A percentile compares a stretch with the other conserved stretches of the same genome.
These are phyloP conservation scores for Lasiosphaeris hirsuta DNA, from an alignment of 495 filamentous ascomycete species.

Conservation along the genomic window DNA sequence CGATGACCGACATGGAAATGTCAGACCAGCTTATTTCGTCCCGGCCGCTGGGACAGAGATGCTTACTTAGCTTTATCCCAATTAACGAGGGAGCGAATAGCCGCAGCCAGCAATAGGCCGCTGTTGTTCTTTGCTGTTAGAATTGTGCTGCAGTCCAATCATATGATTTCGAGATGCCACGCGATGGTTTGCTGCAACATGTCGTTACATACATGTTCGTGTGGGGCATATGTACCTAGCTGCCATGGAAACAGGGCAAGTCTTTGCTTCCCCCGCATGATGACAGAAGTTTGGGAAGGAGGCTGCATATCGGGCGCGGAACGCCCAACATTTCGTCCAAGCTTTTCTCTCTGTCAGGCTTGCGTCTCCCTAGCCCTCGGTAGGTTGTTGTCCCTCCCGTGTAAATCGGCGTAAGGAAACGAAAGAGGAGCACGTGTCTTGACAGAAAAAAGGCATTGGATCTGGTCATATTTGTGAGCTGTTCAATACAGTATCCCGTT, in stretches of 20 bases:
- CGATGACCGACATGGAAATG: conserved; percentile 50
- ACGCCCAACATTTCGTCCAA: background rate
- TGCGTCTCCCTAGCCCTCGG: background rate
- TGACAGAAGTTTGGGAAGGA: background rate
- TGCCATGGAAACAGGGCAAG: background rate
- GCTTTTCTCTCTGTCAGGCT: background rate
- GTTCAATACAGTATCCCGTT: too few species aligned
- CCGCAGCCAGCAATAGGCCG: too few species aligned
- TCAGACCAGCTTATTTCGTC: conserved; percentile 61
- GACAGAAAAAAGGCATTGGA: background rate
- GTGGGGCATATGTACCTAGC: background rate
- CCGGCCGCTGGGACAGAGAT: conserved; percentile 53
- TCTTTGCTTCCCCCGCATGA: background rate
- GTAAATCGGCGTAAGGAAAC: background rate
- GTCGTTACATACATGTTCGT: background rate
- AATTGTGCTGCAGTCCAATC: background rate
- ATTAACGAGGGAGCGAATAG: background rate
- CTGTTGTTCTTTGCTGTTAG: too few species aligned
- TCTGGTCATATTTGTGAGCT: too few species aligned
- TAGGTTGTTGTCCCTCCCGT: background rate
- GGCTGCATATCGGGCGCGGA: conserved; percentile 1
- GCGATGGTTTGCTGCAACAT: too few species aligned
- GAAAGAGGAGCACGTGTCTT: background rate
- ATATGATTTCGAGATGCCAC: background rate
- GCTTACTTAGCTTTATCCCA: conserved; percentile 42